phyloP scores from a whole-genome alignment of 331 rosid genomes.

The Malus hybrid region DNA sequence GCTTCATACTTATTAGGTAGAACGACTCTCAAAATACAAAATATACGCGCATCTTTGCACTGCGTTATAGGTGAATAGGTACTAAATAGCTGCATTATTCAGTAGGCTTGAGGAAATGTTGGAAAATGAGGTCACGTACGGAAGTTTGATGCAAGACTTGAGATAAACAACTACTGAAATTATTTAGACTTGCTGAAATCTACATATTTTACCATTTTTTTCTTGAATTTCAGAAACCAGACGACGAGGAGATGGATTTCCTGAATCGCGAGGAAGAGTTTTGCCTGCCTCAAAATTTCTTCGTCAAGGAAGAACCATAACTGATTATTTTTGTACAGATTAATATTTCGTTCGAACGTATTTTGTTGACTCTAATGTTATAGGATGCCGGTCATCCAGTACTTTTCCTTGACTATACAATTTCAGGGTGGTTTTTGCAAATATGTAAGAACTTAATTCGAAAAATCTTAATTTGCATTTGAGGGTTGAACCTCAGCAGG shows the following conservation, averaged over 20 bases:
- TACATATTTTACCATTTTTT: not conserved
- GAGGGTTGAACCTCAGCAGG: not conserved
- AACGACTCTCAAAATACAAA: not conserved
- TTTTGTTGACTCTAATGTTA: not conserved
- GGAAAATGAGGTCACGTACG: not conserved
- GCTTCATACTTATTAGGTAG: not conserved
- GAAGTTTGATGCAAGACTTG: not conserved
- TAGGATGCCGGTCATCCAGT: not conserved
- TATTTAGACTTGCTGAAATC: not conserved
- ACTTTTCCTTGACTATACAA: not conserved
- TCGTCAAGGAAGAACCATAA: constrained; percentile 65
- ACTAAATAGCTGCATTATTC: not conserved
- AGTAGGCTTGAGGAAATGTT: not conserved
- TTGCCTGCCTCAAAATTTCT: constrained; percentile 73
- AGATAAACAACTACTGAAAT: not conserved
- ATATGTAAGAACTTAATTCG: not conserved
- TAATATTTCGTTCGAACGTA: constrained; percentile 9
- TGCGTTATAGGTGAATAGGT: not conserved
- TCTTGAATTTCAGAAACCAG: constrained; percentile 59
- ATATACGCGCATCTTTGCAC: not conserved
- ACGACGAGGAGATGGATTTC: constrained; percentile 72
- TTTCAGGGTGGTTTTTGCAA: not conserved
- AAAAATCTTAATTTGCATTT: not conserved
- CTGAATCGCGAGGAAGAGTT: constrained; percentile 81
- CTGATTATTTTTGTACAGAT: constrained; percentile 19